Conservation (phyloP, 371 early-diverging fungal genomes). For the Actinomortierella wolfii region DNA sequence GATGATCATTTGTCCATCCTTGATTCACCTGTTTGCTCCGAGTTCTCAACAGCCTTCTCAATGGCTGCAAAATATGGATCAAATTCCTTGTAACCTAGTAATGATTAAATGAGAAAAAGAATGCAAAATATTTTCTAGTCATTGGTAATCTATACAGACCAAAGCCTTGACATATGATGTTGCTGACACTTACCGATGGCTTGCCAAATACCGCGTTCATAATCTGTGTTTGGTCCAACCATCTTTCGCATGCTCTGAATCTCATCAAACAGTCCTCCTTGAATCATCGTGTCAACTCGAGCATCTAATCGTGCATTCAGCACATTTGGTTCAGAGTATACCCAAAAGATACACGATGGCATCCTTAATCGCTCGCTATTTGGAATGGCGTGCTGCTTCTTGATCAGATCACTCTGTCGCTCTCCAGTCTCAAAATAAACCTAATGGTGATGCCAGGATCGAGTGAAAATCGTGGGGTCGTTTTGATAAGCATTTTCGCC, state of each 20-base stretch:
- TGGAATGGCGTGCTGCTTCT: slow-evolving; percentile 58
- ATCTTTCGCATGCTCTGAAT: slow-evolving; percentile 68
- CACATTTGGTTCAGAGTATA: slow-evolving; percentile 70
- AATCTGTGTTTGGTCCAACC: slow-evolving; percentile 60
- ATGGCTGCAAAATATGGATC: slow-evolving; percentile 67
- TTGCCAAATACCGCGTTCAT: slow-evolving; percentile 82
- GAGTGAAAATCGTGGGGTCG: not conserved
- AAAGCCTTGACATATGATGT: not conserved
- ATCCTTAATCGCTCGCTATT: slow-evolving; percentile 53
- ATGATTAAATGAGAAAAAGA: not conserved
- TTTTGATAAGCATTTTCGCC: not conserved
- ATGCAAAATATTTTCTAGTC: no score
- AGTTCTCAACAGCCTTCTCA: slow-evolving; percentile 35
- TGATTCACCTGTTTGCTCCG: slow-evolving; percentile 23
- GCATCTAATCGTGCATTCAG: slow-evolving; percentile 80
- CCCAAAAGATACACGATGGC: slow-evolving; percentile 84
- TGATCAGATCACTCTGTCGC: slow-evolving; percentile 72
- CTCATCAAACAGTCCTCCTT: slow-evolving; percentile 83
- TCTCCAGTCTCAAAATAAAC: slow-evolving; percentile 75
- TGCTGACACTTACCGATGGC: slow-evolving; percentile 67
- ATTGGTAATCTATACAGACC: no score
- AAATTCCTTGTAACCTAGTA: slow-evolving; percentile 82
- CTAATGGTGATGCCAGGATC: slow-evolving; percentile 33
- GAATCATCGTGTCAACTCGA: slow-evolving; percentile 88
- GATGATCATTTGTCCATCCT: no score